Conservation (phyloP, 768 basidiomycete genomes). For the Naganishia vishniacii region DNA sequence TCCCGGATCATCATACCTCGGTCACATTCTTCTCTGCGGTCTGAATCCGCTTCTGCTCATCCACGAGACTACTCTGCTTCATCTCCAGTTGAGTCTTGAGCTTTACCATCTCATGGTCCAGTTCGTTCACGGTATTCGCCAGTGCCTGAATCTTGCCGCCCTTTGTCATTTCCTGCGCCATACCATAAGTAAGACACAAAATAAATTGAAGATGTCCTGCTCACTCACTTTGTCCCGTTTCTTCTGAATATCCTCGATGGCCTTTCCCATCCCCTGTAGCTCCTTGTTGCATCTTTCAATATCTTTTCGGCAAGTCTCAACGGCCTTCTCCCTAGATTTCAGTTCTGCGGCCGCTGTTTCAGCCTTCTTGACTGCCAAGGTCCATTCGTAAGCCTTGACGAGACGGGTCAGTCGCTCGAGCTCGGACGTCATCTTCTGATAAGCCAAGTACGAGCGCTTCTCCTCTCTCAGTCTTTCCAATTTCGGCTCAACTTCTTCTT, state of each 20-base stretch:
- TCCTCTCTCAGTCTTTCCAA: conserved; percentile 81
- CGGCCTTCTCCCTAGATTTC: conserved; percentile 35
- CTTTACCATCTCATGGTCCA: conserved; percentile 76
- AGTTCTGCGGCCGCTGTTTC: conserved; percentile 38
- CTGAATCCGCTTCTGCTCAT: conserved; percentile 64
- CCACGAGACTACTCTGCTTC: conserved; percentile 65
- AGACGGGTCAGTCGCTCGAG: conserved; percentile 77
- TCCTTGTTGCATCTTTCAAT: conserved; percentile 53
- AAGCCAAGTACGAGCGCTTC: conserved; percentile 80
- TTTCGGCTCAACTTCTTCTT: conserved; percentile 90
- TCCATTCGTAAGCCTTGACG: conserved; percentile 85
- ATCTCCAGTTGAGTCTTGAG: conserved; percentile 79
- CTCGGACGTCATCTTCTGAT: conserved; percentile 80
- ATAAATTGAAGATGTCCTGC: not conserved
- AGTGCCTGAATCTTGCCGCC: conserved; percentile 85
- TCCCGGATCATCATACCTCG: conserved; percentile 54
- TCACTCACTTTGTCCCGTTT: conserved; percentile 59
- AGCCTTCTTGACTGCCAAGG: conserved; percentile 47
- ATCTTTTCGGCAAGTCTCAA: conserved; percentile 39
- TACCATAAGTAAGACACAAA: not conserved
- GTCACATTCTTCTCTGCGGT: conserved; percentile 57
- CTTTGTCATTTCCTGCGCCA: conserved; percentile 65
- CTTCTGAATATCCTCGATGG: conserved; percentile 61
- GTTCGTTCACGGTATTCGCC: conserved; percentile 68
- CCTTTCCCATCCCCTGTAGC: conserved; percentile 58